Evolutionary conservation across 2,329 filamentous ascomycete species (phyloP).

Genomic region (Penicillium sp.): DNA sequence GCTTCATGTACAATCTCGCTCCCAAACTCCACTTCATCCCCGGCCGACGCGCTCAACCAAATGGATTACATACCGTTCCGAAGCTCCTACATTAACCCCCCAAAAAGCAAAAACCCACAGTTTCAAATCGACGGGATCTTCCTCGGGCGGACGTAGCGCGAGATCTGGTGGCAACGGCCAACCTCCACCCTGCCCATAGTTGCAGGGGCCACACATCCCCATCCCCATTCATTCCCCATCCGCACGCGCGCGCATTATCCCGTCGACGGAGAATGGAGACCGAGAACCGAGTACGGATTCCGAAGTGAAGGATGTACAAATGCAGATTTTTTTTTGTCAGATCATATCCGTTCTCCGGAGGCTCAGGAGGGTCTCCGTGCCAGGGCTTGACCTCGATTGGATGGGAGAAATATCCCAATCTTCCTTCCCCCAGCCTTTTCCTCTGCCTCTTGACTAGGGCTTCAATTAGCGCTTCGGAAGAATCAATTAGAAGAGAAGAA

Average conservation of each 20-base stretch:
- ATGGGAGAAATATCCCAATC: conserved; percentile 1
- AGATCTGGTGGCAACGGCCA: conserved; percentile 32
- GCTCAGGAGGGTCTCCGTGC: conserved; percentile 21
- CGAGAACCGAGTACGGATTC: not conserved
- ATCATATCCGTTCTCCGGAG: conserved; percentile 25
- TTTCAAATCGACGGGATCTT: conserved; percentile 12
- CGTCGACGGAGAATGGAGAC: conserved; percentile 5
- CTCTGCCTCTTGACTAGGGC: not conserved
- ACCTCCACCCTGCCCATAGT: conserved; percentile 17
- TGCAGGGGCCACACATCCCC: conserved; percentile 19
- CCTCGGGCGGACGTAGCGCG: conserved; percentile 10
- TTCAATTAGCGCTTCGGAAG: not conserved
- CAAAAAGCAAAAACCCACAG: conserved; percentile 8
- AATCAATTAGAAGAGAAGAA: not conserved
- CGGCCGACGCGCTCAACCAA: conserved; percentile 3
- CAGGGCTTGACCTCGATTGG: conserved; percentile 7
- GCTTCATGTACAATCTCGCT: not conserved
- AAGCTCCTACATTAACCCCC: not conserved
- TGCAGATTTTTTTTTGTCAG: conserved; percentile 10
- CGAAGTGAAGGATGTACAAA: not conserved
- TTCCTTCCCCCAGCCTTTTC: not conserved
- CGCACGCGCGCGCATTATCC: conserved; percentile 19
- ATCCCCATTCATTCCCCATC: not conserved
- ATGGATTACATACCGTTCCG: not conserved
- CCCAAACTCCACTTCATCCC: not conserved